Evolutionary conservation across 2,329 filamentous ascomycete species (phyloP).

Genomic region (Leptoxyphium fumago): DNA sequence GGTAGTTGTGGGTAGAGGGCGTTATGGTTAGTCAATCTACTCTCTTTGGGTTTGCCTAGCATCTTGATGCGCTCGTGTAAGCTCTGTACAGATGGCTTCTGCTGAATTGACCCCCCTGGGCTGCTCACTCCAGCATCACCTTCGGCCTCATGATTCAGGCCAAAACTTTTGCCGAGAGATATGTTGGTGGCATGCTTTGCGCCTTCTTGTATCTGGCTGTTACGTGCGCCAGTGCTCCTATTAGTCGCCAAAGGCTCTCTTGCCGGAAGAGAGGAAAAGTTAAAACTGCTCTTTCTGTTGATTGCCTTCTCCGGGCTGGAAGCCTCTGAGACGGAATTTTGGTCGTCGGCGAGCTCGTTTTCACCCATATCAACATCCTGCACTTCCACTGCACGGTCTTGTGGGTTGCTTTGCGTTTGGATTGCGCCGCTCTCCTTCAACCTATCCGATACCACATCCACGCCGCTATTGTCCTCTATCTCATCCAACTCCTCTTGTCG

Average conservation of each 20-base stretch:
- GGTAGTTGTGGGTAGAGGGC: slow-evolving; percentile 28
- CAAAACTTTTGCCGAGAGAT: slow-evolving; percentile 54
- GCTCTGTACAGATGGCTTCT: slow-evolving; percentile 84
- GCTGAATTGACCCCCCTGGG: slow-evolving; percentile 42
- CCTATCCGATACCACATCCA: not conserved
- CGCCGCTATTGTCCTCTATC: not conserved
- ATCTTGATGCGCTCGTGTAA: slow-evolving; percentile 85
- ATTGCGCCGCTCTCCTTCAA: slow-evolving; percentile 15
- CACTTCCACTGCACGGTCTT: slow-evolving; percentile 3
- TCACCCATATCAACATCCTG: slow-evolving; percentile 5
- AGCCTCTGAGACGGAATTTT: slow-evolving; percentile 47
- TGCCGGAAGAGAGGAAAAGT: slow-evolving; percentile 82
- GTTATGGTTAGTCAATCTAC: slow-evolving; percentile 16
- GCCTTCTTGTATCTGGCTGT: slow-evolving; percentile 58
- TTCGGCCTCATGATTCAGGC: slow-evolving; percentile 38
- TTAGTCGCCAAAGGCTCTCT: slow-evolving; percentile 74
- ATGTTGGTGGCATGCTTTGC: slow-evolving; percentile 60
- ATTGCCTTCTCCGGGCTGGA: slow-evolving; percentile 64
- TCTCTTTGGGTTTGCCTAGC: slow-evolving; percentile 42
- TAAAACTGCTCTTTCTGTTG: slow-evolving; percentile 85
- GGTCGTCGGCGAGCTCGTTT: slow-evolving; percentile 3
- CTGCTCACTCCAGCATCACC: slow-evolving; percentile 35
- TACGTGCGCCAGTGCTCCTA: slow-evolving; percentile 63
- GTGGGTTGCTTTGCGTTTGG: slow-evolving; percentile 13
- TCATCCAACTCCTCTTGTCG: not conserved